Evolutionary conservation across 129 eudicot genomes (phyloP).

Genomic region (Chrysanthemum seticuspe): DNA sequence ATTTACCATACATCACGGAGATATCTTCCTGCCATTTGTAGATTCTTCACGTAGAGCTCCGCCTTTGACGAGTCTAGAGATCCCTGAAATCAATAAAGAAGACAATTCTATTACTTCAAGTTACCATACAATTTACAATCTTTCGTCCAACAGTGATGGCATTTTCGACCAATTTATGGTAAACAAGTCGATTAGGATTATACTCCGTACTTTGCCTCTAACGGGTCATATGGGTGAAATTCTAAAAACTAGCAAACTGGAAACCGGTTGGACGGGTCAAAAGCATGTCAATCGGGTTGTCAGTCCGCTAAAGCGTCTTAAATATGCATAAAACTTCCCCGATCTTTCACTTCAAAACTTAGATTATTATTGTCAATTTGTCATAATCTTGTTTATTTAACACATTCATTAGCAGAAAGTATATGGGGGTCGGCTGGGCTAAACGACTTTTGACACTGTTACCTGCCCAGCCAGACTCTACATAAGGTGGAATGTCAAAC

Average conservation of each 20-base stretch:
- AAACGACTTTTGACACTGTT: neutral
- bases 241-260: neutral
- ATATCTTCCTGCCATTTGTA: slow-evolving; percentile 87
- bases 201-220: neutral
- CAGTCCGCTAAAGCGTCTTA: neutral
- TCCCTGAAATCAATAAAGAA: slow-evolving; percentile 57
- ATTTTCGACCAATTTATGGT: neutral
- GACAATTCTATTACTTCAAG: neutral
- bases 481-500: slow-evolving; percentile 2
- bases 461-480: neutral
- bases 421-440: neutral
- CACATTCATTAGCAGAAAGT: neutral
- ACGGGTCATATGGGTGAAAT: neutral
- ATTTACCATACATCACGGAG: slow-evolving; percentile 83
- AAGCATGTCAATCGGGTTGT: too few species aligned
- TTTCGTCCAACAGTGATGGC: neutral
- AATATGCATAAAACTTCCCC: neutral
- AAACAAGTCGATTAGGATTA: neutral
- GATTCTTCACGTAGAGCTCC: slow-evolving; percentile 78
- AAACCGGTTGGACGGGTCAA: neutral
- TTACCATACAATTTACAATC: too few species aligned
- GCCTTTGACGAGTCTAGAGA: slow-evolving; percentile 78
- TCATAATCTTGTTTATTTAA: neutral
- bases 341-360: neutral
- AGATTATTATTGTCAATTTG: neutral